phyloP scores from a whole-genome alignment of 306 rosid species.

The Ochetophila trinervis region DNA sequence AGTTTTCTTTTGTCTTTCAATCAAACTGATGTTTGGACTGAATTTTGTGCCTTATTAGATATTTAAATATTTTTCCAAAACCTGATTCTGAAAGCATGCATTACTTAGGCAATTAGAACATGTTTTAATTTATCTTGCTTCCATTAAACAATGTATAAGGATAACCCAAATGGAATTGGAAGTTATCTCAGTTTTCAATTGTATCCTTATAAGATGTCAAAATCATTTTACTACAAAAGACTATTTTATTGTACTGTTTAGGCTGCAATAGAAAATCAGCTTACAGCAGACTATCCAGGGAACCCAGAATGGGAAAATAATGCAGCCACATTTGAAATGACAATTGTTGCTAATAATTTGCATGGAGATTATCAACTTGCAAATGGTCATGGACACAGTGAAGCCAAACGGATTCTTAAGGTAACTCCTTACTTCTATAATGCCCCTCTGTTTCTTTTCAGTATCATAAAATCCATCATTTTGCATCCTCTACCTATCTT shows the following conservation, averaged over 20 bases:
- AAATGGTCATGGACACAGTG: conserved; percentile 66
- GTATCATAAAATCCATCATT: background rate
- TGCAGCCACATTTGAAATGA: conserved; percentile 77
- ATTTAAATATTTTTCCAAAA: no score
- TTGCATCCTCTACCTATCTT: background rate
- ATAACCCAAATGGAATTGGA: conserved; percentile 15
- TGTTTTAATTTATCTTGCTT: background rate
- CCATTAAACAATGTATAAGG: conserved; percentile 1
- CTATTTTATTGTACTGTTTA: conserved; percentile 31
- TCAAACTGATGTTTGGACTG: no score
- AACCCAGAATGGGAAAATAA: conserved; percentile 88
- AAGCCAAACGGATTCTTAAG: conserved; percentile 59
- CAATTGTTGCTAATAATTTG: conserved; percentile 49
- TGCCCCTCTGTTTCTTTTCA: background rate
- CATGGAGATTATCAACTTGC: conserved; percentile 96
- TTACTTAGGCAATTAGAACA: background rate
- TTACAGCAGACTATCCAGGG: conserved; percentile 66
- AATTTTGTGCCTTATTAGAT: no score
- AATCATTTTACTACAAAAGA: conserved; percentile 14
- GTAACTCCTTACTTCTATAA: conserved; percentile 36
- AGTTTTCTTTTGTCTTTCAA: no score
- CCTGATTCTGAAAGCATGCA: background rate
- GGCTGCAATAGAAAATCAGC: conserved; percentile 63
- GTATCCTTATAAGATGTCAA: conserved; percentile 10
- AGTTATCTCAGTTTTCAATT: conserved; percentile 1